Base-by-base conservation (phyloP, 1,284 basidiomycete species). In the Boletellus sp. region DNA sequence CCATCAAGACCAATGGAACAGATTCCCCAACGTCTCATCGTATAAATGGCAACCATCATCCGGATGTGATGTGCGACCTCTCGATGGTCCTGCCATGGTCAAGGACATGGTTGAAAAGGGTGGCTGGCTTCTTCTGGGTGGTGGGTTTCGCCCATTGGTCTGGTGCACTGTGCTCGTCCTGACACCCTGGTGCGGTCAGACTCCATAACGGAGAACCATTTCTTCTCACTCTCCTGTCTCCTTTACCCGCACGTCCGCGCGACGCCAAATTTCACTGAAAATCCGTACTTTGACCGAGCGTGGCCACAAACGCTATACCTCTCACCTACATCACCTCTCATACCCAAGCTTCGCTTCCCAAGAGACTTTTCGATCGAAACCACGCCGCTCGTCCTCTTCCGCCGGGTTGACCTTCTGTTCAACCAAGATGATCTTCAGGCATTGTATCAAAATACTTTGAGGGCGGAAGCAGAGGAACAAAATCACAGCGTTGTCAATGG, bases 191-290 rank as follows among this genome's bases (percentile, higher is more conserved):
- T 5, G 2, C 14, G 27, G 5, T 20, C 35, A 81, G 82, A 84
- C 54, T 83, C 82, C 2, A 78, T 83, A 20, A 78, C 79, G 1
- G 82, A 84, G 56, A 79, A 79, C 49, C 82, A 84, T 60, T 84
- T 84, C 68, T 84, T 84, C 61, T 84, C 82, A 5, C 60, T 84
- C 1, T 83, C 82, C 0, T 85, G 82, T 55, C 52, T 77, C 33
- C 70, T 85, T 3, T 79, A 76, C 60, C 81, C 82, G 0, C 80
- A 84, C 57, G 80, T 84, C 30, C 71, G 72, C 36, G 82, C 81
- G 1, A 81, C 77, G 1, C 82, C 82, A 0, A 73, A 78, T 53
- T 83, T 81, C 53, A 73, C 70, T 33, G 67, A 69, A 35, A 73
- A 73, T 48, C 68, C 73, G 0, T 72, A 70, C 54, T 82, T 73